Conservation (phyloP, 441 rosid species). For the Populus hybrid region DNA sequence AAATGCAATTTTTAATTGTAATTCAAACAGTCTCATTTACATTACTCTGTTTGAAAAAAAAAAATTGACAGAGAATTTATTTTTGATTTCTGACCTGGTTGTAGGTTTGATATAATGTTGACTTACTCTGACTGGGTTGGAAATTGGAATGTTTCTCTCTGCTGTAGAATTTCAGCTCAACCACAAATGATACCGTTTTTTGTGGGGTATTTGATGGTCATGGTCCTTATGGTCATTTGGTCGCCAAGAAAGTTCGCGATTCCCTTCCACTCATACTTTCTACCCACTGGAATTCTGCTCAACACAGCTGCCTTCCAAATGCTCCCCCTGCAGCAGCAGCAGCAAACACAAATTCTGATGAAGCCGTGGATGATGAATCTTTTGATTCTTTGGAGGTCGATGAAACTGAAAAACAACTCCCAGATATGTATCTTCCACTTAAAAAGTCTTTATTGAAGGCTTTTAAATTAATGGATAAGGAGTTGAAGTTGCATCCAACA, state of each 20-base stretch:
- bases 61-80: background rate
- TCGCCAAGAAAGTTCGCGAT: constrained; percentile 88
- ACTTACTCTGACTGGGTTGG: constrained; percentile 8
- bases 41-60: background rate
- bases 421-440: constrained; percentile 57
- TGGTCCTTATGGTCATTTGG: constrained; percentile 97
- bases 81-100: constrained; percentile 4
- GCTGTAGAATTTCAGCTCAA: constrained; percentile 71
- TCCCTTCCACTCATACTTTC: constrained; percentile 78
- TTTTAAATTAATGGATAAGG: constrained; percentile 91
- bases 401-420: constrained; percentile 43
- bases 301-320: constrained; percentile 39
- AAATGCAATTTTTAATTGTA: background rate
- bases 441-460: constrained; percentile 80
- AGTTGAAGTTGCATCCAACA: constrained; percentile 59
- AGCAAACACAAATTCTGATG: constrained; percentile 52
- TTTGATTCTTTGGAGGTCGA: constrained; percentile 50
- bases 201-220: constrained; percentile 99
- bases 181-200: constrained; percentile 68
- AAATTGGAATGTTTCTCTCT: constrained; percentile 14
- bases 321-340: constrained; percentile 22
- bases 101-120: constrained; percentile 24
- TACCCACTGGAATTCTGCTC: constrained; percentile 62
- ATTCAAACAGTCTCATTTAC: background rate
- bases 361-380: constrained; percentile 59